A percentile compares a stretch with the other conserved stretches of the same genome.
Evolutionary conservation across 2,329 filamentous ascomycete species (phyloP).

Genomic region (Colletotrichum orchidophilum): DNA sequence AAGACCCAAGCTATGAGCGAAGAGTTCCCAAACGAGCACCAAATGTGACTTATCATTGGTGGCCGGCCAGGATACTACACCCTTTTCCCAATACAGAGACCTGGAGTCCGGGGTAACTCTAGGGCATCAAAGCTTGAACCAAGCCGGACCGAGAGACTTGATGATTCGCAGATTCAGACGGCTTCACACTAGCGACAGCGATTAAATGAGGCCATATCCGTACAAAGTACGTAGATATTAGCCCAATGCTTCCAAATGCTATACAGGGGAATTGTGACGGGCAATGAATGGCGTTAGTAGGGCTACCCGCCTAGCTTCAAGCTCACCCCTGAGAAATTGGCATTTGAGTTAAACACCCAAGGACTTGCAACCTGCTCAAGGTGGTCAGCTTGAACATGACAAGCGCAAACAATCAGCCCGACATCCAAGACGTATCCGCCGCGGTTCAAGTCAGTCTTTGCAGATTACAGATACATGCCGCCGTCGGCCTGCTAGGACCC

Average conservation of each 20-base stretch:
- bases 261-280: background rate
- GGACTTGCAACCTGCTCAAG: background rate
- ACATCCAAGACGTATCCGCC: background rate
- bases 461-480: background rate
- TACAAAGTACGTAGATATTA: background rate
- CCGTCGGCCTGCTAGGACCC: background rate
- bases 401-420: background rate
- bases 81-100: background rate
- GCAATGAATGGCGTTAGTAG: slow-evolving; percentile 6
- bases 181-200: background rate
- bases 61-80: background rate
- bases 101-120: background rate
- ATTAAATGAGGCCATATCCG: background rate
- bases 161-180: background rate
- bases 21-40: background rate
- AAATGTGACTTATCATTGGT: background rate
- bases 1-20: background rate
- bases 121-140: slow-evolving; percentile 2
- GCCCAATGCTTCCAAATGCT: background rate
- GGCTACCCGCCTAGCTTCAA: background rate
- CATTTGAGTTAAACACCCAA: background rate
- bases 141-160: background rate
- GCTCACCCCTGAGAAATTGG: background rate
- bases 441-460: background rate
- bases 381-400: background rate